These are phyloP conservation scores for Neurospora hispaniola DNA, from an alignment of 495 filamentous ascomycete genomes.

Conservation along the genomic window DNA sequence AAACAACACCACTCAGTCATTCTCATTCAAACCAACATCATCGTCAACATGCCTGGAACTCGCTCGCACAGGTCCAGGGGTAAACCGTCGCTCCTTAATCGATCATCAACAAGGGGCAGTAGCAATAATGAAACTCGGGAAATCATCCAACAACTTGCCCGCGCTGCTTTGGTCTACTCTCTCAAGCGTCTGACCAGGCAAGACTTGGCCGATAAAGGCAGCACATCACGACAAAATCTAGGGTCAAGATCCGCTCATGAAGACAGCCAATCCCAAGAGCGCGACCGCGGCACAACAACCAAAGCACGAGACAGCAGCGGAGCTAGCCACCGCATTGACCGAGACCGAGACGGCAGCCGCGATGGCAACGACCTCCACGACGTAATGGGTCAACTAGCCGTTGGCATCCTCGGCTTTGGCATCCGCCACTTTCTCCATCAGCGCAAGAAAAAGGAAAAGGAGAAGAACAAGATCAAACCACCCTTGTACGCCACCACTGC, in stretches of 20 bases:
- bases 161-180: slow-evolving; percentile 16
- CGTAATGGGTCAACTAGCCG: slow-evolving; percentile 17
- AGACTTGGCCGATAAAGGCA: neutral
- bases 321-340: neutral
- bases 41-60: neutral
- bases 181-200: slow-evolving; percentile 11
- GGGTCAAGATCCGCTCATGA: neutral
- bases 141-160: slow-evolving; percentile 15
- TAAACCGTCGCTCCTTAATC: neutral
- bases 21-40: neutral
- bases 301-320: neutral
- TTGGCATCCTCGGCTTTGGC: slow-evolving; percentile 16
- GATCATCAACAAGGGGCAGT: neutral
- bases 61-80: neutral
- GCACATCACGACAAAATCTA: neutral
- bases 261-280: slow-evolving; percentile 1
- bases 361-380: slow-evolving; percentile 15
- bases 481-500: neutral
- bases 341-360: neutral
- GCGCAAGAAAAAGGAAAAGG: slow-evolving; percentile 1
- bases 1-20: neutral
- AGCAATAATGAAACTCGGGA: slow-evolving; percentile 5
- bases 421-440: slow-evolving; percentile 12
- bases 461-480: neutral
- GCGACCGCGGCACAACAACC: neutral